These are phyloP conservation scores for Jacaranda mimosifolia DNA, from an alignment of 257 asterid genomes.

Conservation along the genomic window DNA sequence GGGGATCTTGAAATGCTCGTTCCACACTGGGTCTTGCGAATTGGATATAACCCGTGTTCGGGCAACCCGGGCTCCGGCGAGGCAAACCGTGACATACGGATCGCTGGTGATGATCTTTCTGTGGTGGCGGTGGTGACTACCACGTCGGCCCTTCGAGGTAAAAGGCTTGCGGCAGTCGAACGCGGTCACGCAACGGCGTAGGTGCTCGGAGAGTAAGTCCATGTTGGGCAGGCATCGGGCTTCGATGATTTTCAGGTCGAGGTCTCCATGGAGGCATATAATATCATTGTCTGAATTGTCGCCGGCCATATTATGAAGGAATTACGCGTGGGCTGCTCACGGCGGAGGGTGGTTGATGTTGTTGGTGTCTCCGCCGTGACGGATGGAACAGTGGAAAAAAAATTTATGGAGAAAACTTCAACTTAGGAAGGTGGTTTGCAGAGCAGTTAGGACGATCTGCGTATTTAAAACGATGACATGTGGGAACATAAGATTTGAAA, in stretches of 20 bases:
- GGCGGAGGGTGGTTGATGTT: slow-evolving; percentile 21
- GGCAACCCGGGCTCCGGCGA: slow-evolving; percentile 84
- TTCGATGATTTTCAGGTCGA: slow-evolving; percentile 78
- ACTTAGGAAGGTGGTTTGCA: not conserved
- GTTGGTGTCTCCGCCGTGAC: slow-evolving; percentile 40
- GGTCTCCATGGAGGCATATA: slow-evolving; percentile 81
- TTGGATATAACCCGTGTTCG: slow-evolving; percentile 87
- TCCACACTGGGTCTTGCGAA: slow-evolving; percentile 84
- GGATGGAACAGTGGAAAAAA: slow-evolving; percentile 25
- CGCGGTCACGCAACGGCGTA: slow-evolving; percentile 78
- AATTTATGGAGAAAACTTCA: not conserved
- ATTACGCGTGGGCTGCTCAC: slow-evolving; percentile 19
- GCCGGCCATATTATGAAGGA: slow-evolving; percentile 49
- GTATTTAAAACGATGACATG: slow-evolving; percentile 13
- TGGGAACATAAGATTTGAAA: slow-evolving; percentile 27
- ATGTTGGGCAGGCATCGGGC: slow-evolving; percentile 89
- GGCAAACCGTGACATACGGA: slow-evolving; percentile 85
- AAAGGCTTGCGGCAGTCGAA: slow-evolving; percentile 69
- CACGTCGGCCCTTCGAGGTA: not conserved
- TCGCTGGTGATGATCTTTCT: slow-evolving; percentile 83
- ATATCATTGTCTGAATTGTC: slow-evolving; percentile 21
- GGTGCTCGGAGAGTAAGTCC: slow-evolving; percentile 84
- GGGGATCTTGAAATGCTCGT: slow-evolving; percentile 81
- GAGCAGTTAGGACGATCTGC: not conserved
- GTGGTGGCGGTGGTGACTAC: slow-evolving; percentile 45